A percentile compares a stretch with the other conserved stretches of the same genome.
phyloP scores from a whole-genome alignment of 345 rosid genomes.

The Camelina sativa region DNA sequence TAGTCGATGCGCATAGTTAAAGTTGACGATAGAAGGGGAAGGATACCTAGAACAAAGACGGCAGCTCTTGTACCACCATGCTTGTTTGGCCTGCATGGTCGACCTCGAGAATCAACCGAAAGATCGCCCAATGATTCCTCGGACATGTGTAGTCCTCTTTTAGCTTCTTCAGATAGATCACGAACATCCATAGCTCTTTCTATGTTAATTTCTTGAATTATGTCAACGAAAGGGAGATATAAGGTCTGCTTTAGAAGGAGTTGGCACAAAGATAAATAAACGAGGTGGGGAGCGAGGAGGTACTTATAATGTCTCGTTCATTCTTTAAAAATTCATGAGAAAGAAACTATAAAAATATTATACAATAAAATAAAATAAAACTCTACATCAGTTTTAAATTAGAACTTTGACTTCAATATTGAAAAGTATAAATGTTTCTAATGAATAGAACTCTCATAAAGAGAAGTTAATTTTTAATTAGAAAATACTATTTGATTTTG shows the following conservation, averaged over 20 bases:
- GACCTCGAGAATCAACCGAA: conserved; percentile 69
- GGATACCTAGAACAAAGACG: conserved; percentile 66
- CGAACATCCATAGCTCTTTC: conserved; percentile 35
- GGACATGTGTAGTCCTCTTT: conserved; percentile 35
- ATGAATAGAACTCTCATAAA: not conserved
- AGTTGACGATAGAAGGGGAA: conserved; percentile 16
- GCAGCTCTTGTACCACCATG: conserved; percentile 82
- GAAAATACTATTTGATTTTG: not conserved
- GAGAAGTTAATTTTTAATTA: not conserved
- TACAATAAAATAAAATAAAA: not conserved
- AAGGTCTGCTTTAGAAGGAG: conserved; percentile 35
- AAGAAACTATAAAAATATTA: conserved; percentile 19
- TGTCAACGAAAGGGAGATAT: conserved; percentile 22
- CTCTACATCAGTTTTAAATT: too few species aligned
- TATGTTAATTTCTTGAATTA: not conserved
- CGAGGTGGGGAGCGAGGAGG: conserved; percentile 38
- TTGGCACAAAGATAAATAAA: conserved; percentile 39
- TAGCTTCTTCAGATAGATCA: conserved; percentile 45
- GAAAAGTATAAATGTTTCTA: not conserved
- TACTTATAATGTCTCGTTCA: conserved; percentile 42
- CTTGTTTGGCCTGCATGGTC: conserved; percentile 55
- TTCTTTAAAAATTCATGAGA: not conserved
- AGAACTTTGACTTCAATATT: not conserved
- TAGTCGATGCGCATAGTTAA: not conserved
- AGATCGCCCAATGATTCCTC: conserved; percentile 42